Evolutionary conservation across 1,284 basidiomycete genomes (phyloP).

Genomic region (Rhizopogon hawkerae): DNA sequence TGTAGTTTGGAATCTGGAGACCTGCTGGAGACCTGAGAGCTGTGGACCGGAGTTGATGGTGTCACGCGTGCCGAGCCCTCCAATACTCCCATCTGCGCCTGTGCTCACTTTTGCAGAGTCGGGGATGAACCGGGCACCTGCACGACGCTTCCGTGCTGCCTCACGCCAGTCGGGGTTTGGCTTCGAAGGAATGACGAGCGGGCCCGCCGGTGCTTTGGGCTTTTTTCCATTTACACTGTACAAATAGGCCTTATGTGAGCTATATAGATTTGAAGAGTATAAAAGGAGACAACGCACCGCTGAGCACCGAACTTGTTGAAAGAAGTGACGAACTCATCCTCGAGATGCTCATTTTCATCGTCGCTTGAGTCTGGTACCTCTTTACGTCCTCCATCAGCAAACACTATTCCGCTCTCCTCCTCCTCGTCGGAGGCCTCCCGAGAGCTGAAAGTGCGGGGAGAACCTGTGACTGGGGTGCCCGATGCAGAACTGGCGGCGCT

Average conservation of each 20-base stretch:
- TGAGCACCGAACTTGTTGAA: constrained; percentile 64
- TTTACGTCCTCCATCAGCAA: constrained; percentile 14
- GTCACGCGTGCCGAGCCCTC: constrained; percentile 68
- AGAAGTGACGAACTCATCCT: constrained; percentile 65
- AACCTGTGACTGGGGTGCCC: constrained; percentile 47
- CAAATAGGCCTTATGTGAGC: neutral
- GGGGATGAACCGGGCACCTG: constrained; percentile 45
- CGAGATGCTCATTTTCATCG: constrained; percentile 38
- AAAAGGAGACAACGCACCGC: constrained; percentile 53
- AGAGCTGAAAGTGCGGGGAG: constrained; percentile 39
- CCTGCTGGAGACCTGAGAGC: constrained; percentile 52
- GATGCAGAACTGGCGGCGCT: constrained; percentile 33
- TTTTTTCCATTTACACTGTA: constrained; percentile 37
- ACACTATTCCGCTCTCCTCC: constrained; percentile 21
- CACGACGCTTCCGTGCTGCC: constrained; percentile 48
- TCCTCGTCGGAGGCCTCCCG: constrained; percentile 24
- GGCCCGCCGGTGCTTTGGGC: constrained; percentile 42
- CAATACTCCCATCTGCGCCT: constrained; percentile 70
- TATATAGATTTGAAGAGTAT: constrained; percentile 6
- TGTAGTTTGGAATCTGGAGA: constrained; percentile 26
- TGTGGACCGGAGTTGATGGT: constrained; percentile 64
- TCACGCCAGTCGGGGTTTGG: constrained; percentile 86
- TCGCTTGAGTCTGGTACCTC: constrained; percentile 49
- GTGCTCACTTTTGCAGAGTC: constrained; percentile 51
- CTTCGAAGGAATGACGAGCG: constrained; percentile 75